A percentile compares a stretch with the other conserved stretches of the same genome.
Conservation (phyloP, 2,329 filamentous ascomycete species). For the Aspergillus brasiliensis region DNA sequence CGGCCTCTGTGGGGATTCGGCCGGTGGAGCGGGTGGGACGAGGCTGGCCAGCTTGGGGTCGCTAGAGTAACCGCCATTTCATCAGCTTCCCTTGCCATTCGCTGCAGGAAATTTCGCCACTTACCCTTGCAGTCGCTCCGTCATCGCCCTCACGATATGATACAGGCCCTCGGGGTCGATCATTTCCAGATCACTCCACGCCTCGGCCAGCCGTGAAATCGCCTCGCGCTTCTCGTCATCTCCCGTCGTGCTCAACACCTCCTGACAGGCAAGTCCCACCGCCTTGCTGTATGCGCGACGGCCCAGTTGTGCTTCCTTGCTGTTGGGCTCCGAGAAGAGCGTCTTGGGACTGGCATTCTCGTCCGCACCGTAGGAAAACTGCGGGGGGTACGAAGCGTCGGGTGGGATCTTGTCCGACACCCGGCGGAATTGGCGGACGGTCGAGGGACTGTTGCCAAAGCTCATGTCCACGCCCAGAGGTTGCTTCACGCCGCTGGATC, state of each 20-base stretch:
- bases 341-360: slow-evolving; percentile 45
- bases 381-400: slow-evolving; percentile 27
- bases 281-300: slow-evolving; percentile 78
- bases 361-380: slow-evolving; percentile 34
- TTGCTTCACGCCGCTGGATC: slow-evolving; percentile 62
- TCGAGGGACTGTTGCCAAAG: slow-evolving; percentile 91
- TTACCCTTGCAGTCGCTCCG: slow-evolving; percentile 66
- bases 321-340: slow-evolving; percentile 41
- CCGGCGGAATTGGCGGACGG: slow-evolving; percentile 85
- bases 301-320: slow-evolving; percentile 82
- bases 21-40: slow-evolving; percentile 39
- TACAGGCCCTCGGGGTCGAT: slow-evolving; percentile 90
- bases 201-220: slow-evolving; percentile 78
- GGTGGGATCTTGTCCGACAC: slow-evolving; percentile 68
- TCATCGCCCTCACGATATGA: slow-evolving; percentile 75
- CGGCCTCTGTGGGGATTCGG: slow-evolving; percentile 49
- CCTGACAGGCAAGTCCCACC: slow-evolving; percentile 79
- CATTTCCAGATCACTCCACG: slow-evolving; percentile 80
- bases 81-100: slow-evolving; percentile 13
- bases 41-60: slow-evolving; percentile 44
- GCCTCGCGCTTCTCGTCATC: slow-evolving; percentile 76
- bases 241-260: slow-evolving; percentile 79
- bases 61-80: slow-evolving; percentile 23
- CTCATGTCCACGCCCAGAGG: slow-evolving; percentile 87
- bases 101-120: slow-evolving; percentile 5